A percentile compares a stretch with the other conserved stretches of the same genome.
phyloP scores from a whole-genome alignment of 2,329 filamentous ascomycete species.

The Lecanicillium sp. region DNA sequence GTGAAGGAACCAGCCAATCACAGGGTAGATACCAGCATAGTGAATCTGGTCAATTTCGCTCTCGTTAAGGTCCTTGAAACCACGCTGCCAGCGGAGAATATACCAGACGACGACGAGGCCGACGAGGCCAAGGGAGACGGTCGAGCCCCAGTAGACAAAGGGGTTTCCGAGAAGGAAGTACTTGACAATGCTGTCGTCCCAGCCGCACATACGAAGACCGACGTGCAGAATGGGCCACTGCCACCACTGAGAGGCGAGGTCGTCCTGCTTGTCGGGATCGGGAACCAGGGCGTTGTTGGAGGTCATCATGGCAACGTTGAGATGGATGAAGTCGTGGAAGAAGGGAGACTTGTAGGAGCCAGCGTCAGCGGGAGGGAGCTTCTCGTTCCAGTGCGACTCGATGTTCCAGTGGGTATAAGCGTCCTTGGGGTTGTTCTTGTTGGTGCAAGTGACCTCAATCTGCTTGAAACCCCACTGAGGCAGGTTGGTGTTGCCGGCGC shows the following conservation, averaged over 20 bases:
- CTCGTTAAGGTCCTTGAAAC: conserved; percentile 74
- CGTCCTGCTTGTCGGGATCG: conserved; percentile 97
- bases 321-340: conserved; percentile 92
- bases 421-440: conserved; percentile 86
- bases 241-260: conserved; percentile 94
- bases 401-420: conserved; percentile 99
- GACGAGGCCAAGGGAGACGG: conserved; percentile 68
- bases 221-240: conserved; percentile 97
- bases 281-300: conserved; percentile 98
- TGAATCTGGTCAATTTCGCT: conserved; percentile 89
- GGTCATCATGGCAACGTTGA: conserved; percentile 99
- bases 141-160: conserved; percentile 91
- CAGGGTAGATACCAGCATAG: conserved; percentile 85
- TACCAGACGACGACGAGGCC: conserved; percentile 75
- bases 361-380: conserved; percentile 80
- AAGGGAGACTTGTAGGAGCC: conserved; percentile 95
- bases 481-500: conserved; percentile 90
- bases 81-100: conserved; percentile 89
- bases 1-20: conserved; percentile 92
- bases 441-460: conserved; percentile 93
- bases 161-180: conserved; percentile 99
- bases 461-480: conserved; percentile 99
- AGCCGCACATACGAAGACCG: conserved; percentile 95
- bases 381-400: conserved; percentile 90
- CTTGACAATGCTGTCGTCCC: conserved; percentile 92